Evolutionary conservation across 2,329 filamentous ascomycete genomes (phyloP).

Genomic region (Fusarium nanum): DNA sequence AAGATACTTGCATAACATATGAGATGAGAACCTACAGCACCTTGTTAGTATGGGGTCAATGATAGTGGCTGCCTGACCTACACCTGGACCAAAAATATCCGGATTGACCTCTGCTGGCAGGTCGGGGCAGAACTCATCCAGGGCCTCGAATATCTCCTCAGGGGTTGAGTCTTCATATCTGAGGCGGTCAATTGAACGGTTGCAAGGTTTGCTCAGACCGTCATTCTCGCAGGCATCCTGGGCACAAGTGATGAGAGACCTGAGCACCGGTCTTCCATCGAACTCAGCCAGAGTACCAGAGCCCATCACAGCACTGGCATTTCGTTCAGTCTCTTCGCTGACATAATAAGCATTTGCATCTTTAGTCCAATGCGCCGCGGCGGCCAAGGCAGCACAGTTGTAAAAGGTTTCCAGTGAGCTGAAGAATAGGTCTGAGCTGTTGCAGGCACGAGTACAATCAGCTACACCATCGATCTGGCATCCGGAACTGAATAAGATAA

Average conservation of each 20-base stretch:
- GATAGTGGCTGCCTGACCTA: slow-evolving; percentile 34
- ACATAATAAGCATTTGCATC: slow-evolving; percentile 48
- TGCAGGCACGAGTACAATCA: slow-evolving; percentile 52
- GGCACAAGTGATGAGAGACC: slow-evolving; percentile 51
- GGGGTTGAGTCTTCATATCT: slow-evolving; percentile 43
- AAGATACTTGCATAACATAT: slow-evolving; percentile 54
- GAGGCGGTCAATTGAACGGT: slow-evolving; percentile 45
- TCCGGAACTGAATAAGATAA: slow-evolving; percentile 50
- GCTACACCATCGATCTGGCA: slow-evolving; percentile 46
- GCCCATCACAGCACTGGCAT: slow-evolving; percentile 54
- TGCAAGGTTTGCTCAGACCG: slow-evolving; percentile 49
- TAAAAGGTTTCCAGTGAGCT: slow-evolving; percentile 54
- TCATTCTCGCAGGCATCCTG: slow-evolving; percentile 52
- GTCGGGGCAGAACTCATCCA: slow-evolving; percentile 53
- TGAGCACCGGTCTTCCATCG: slow-evolving; percentile 47
- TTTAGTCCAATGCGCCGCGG: slow-evolving; percentile 51
- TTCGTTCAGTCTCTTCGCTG: slow-evolving; percentile 50
- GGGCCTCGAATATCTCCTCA: slow-evolving; percentile 49
- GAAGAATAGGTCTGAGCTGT: slow-evolving; percentile 48
- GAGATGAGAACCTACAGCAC: slow-evolving; percentile 52
- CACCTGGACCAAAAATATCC: slow-evolving; percentile 55
- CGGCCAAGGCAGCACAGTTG: slow-evolving; percentile 53
- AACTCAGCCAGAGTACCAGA: slow-evolving; percentile 48
- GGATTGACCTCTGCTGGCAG: slow-evolving; percentile 54
- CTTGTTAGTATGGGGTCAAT: slow-evolving; percentile 12